Percentiles rank a stretch among this genome's conserved stretches.
Conservation (phyloP, 441 rosid species). For the Syzygium malaccense region DNA sequence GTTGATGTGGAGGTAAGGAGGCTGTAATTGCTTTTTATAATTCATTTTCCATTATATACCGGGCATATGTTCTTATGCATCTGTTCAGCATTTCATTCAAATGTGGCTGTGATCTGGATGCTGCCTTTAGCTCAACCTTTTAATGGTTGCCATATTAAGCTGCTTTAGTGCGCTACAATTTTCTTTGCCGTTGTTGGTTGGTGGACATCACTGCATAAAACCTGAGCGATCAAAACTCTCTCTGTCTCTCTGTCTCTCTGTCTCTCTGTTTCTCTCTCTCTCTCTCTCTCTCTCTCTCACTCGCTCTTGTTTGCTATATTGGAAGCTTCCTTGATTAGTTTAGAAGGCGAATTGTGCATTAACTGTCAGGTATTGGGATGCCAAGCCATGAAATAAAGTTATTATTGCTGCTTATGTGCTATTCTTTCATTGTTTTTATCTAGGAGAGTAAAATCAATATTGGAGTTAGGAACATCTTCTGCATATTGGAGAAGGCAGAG, state of each 20-base stretch:
- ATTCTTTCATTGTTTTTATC: neutral
- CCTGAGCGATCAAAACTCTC: neutral
- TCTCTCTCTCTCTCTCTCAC: neutral
- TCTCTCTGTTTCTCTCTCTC: neutral
- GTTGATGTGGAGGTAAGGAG: slow-evolving; percentile 59
- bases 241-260: neutral
- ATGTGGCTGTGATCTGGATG: neutral
- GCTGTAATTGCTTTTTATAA: neutral
- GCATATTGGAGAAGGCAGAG: slow-evolving; percentile 68
- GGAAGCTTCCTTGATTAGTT: neutral
- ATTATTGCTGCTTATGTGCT: neutral
- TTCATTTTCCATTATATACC: neutral
- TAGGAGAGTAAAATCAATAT: slow-evolving; percentile 66
- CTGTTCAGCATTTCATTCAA: neutral
- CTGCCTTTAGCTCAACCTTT: neutral
- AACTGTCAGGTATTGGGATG: neutral
- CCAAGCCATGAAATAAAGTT: neutral
- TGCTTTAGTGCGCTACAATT: neutral
- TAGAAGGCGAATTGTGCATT: neutral
- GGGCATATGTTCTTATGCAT: neutral
- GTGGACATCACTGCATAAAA: neutral
- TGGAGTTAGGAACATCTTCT: slow-evolving; percentile 59
- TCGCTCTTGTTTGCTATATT: neutral
- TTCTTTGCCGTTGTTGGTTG: neutral
- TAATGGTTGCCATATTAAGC: neutral